Base-by-base conservation (phyloP, 371 early-diverging fungal genomes). In the Smittium culicis region DNA sequence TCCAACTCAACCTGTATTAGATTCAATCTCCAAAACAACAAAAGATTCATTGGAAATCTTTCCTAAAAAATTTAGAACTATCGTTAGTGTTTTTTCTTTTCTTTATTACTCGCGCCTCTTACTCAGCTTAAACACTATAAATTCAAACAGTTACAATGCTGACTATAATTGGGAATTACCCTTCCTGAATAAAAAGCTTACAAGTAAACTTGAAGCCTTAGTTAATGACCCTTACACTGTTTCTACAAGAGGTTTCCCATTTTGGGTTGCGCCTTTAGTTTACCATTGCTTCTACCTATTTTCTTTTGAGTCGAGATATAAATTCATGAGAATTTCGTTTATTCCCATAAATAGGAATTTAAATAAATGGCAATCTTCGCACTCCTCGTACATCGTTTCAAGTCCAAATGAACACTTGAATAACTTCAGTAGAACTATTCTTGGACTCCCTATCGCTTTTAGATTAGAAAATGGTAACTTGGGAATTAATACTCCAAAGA, bases 171-270 rank as follows among this genome's bases (percentile, higher is more conserved):
- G 35, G 33, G 32, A 62, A 8, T 25, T 11, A 5, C 14, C 35
- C 28, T 94, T 93, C 75, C 68, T 84, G 69, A 94, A 91, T 73
- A 81, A 81, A 54, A 90, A 89, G 70, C 72, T 95, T 31, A 81
- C 88, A 0, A 88, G 90, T 35, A 94, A 94, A 73, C 77, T 92
- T 56, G 85, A 82, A 31, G 83, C 91, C 1, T 93, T 94, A 67
- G 70, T 95, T 29, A 86, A 89, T 72, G 93, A 94, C 64, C 89
- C 91, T 0, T 79, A 93, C 33, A 87, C 92, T 67, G 92, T 93
- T 0, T 91, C 89, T 1, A 86, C 89, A 61, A 76, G 82, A 8
- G 86, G 88, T 54, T 76, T 91, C 17, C 96, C 96, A 0, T 35
- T 66, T 27, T 95, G 96, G 96, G 82, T 86, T 24, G 72, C 78